Evolutionary conservation across 352 stramenopile species (phyloP), one percentile per base, ranked within the genome.

Genomic region (Phytophthora quininea): DNA sequence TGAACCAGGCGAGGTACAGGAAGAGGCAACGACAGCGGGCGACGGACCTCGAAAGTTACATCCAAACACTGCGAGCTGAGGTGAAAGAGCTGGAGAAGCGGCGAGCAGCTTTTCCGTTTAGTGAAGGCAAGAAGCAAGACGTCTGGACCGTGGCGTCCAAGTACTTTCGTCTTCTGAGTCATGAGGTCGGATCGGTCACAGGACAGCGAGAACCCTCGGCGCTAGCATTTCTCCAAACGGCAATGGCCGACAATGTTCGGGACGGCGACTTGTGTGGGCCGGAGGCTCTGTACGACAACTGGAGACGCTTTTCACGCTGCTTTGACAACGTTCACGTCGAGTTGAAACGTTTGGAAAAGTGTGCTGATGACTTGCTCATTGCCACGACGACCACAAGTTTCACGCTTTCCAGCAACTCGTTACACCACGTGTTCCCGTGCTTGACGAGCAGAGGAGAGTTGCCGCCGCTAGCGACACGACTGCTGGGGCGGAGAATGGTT

Each of bases 1-100:
- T 32, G 9, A 79, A 79, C 53, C 72, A 79, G 31, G 72, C 67
- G 37, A 50, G 67, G 12, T 79, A 79, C 47, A 58, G 72, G 19
- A 70, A 58, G 40, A 77, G 68, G 46, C 64, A 76, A 32, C 64
- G 56, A 5, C n/a, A 45, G 2, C 47, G 63, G 12, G 31, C 42
- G 11, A 27, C 57, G 2, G 56, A 78, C 2, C 43, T 81, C 4
- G 66, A 76, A 43, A 15, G 42, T 6, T 42, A 38, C 7, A 61
- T 79, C 7, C 32, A 63, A 5, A 24, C 64, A 11, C 64, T 82
- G 4, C 67, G 58, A 33, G 46, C 52, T 1, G 57, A 82, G 46
- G 64, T 77, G 0, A n/a, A 51, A 15, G n/a, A 54, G 14, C 59
- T 81, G 3, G 65, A 76, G 24, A 48, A 68, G 32, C 58, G 70